Base-by-base conservation (phyloP, 1,139 yeast species). In the Yamadazyma atmosphaerica region DNA sequence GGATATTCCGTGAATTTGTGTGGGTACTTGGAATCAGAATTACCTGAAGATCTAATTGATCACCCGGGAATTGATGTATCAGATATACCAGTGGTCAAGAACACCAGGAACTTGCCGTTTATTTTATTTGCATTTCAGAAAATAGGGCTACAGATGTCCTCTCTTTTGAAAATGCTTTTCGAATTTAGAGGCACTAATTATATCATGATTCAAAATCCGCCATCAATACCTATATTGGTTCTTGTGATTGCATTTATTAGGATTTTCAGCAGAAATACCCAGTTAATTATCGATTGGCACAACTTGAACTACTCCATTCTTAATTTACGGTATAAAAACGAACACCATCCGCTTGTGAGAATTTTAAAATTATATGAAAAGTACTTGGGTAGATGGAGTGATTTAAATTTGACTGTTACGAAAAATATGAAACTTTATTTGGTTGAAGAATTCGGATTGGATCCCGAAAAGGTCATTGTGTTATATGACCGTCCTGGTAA, bases 251-350 rank as follows among this genome's bases (percentile, higher is more conserved):
- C 83, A 2, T 81, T 77, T 55, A 75, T 78, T 41, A 58, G 69
- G 33, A 39, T 79, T 27, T 65, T 79, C 49, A 76, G 83, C 35
- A 79, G 84, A 8, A 66, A 79, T 4, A 78, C 86, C 1, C 62
- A 76, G 51, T 64, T 92, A 27, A 74, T 92, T 14, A 79, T 94
- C 39, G 99, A 94, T 61, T 94, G 98, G 98, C 99, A 94, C 60
- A 94, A 94, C 58, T 69, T 94, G 51, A 96, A 95, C 37, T 92
- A 80, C 61, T 77, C 95, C 1, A 87, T 94, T 22, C 65, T 94
- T 45, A 83, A 85, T 39, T 60, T 92, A 51, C 80, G 81, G 47
- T 79, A 79, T 52, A 52, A 69, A 4, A 74, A 76, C 47, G 53
- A 61, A 36, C 59, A 55, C 35, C 89, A 87, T 53, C 81, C 83